These are phyloP conservation scores for Pseudopyrenochaeta lycopersici DNA, from an alignment of 2,329 filamentous ascomycete genomes.

Conservation along the genomic window DNA sequence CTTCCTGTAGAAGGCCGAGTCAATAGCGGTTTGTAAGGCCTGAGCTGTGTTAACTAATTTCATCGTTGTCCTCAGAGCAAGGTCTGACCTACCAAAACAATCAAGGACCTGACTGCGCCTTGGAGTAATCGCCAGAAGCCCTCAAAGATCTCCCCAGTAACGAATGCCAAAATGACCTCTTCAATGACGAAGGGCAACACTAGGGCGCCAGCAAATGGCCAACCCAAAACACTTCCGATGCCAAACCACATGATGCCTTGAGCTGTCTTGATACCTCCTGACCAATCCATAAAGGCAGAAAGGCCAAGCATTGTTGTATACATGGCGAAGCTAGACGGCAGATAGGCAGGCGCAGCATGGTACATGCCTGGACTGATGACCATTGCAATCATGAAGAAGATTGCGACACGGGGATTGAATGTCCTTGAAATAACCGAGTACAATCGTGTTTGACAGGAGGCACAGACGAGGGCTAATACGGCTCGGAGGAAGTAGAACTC, in stretches of 20 bases:
- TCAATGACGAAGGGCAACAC: slow-evolving; percentile 82
- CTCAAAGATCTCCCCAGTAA: slow-evolving; percentile 67
- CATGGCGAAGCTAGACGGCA: slow-evolving; percentile 98
- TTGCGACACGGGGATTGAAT: slow-evolving; percentile 82
- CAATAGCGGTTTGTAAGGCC: slow-evolving; percentile 74
- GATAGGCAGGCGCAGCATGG: slow-evolving; percentile 83
- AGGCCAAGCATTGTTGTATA: slow-evolving; percentile 88
- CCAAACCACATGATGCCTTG: slow-evolving; percentile 92
- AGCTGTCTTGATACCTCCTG: slow-evolving; percentile 78
- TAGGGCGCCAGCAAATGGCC: slow-evolving; percentile 91
- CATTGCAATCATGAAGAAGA: slow-evolving; percentile 75
- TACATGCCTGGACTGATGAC: slow-evolving; percentile 90
- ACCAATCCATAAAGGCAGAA: slow-evolving; percentile 90
- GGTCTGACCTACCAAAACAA: slow-evolving; percentile 71
- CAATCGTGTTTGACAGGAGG: slow-evolving; percentile 81
- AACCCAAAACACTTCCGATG: slow-evolving; percentile 83
- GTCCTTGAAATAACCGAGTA: slow-evolving; percentile 79
- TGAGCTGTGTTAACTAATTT: slow-evolving; percentile 43
- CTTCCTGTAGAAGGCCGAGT: slow-evolving; percentile 86
- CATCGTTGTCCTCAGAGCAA: neutral
- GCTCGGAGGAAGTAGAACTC: slow-evolving; percentile 92
- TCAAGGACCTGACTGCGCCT: slow-evolving; percentile 71
- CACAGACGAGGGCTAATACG: slow-evolving; percentile 77
- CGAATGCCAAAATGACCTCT: slow-evolving; percentile 67
- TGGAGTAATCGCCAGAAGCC: slow-evolving; percentile 69